A percentile compares a stretch with the other conserved stretches of the same genome.
Evolutionary conservation across 257 asterid species (phyloP).

Genomic region (Linaria vulgaris): DNA sequence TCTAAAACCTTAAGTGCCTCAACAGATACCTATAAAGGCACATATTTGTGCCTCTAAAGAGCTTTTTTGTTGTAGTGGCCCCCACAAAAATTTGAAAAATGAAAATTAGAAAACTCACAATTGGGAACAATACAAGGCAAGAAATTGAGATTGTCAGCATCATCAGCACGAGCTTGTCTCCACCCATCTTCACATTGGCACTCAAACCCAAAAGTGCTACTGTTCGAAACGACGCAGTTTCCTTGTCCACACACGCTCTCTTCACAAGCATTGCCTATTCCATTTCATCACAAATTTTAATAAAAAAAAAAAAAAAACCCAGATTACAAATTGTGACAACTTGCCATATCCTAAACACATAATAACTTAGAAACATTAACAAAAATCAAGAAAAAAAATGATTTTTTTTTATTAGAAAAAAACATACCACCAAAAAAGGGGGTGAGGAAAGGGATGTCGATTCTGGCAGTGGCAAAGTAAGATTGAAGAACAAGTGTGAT

Average conservation of each 20-base stretch:
- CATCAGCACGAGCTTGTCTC: slow-evolving; percentile 49
- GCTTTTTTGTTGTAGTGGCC: neutral
- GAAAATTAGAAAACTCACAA: slow-evolving; percentile 37
- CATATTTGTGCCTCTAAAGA: no score
- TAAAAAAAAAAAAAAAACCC: neutral
- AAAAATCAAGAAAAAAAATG: neutral
- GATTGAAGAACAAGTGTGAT: slow-evolving; percentile 17
- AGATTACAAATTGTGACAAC: neutral
- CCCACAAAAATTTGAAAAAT: neutral
- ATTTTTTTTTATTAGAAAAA: no score
- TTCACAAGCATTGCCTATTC: slow-evolving; percentile 42
- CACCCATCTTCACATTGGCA: slow-evolving; percentile 75
- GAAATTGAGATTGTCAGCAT: slow-evolving; percentile 35
- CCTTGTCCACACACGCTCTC: slow-evolving; percentile 61
- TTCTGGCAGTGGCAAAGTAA: slow-evolving; percentile 6
- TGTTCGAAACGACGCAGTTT: slow-evolving; percentile 42
- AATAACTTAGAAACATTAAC: neutral
- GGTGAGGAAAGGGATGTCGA: neutral
- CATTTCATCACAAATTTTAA: neutral
- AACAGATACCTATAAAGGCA: no score
- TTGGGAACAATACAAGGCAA: slow-evolving; percentile 78
- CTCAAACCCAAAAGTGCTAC: slow-evolving; percentile 42
- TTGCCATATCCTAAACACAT: no score
- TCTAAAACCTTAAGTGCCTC: no score
- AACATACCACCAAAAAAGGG: slow-evolving; percentile 22